A percentile compares a stretch with the other conserved stretches of the same genome.
These are phyloP conservation scores for Cardamine chenopodiifolia DNA, from an alignment of 345 rosid genomes.

Conservation along the genomic window DNA sequence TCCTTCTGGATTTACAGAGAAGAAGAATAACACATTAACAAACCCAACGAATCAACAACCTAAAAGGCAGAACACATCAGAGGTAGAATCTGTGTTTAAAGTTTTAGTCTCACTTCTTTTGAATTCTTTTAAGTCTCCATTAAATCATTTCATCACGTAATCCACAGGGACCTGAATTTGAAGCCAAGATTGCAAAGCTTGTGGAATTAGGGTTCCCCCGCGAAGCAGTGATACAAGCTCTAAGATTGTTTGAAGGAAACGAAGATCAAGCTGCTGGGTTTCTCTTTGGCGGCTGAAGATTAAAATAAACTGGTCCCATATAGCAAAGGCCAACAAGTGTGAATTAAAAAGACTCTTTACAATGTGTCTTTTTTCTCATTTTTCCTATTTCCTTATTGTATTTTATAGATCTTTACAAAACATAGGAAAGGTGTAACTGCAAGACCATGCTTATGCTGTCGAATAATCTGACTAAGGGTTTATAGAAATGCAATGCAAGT, in stretches of 20 bases:
- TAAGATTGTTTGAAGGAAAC: conserved; percentile 74
- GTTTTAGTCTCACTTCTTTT: not conserved
- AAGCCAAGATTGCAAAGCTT: conserved; percentile 88
- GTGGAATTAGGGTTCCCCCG: conserved; percentile 85
- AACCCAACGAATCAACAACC: conserved; percentile 57
- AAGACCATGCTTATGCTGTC: conserved; percentile 3
- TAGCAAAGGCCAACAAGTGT: conserved; percentile 29
- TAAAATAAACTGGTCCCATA: not conserved
- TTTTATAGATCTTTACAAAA: conserved; percentile 33
- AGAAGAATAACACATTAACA: conserved; percentile 43
- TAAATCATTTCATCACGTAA: conserved; percentile 3
- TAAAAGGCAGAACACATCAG: conserved; percentile 54
- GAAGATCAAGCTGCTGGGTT: conserved; percentile 98
- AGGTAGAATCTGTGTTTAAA: conserved; percentile 44
- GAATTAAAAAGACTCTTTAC: conserved; percentile 22
- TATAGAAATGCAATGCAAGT: conserved; percentile 4
- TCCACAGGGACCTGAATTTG: conserved; percentile 75
- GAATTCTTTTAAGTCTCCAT: not conserved
- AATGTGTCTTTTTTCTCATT: not conserved
- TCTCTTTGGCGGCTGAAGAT: conserved; percentile 79
- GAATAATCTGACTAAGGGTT: conserved; percentile 13
- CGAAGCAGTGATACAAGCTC: conserved; percentile 84
- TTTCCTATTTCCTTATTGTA: not conserved
- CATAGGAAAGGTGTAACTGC: conserved; percentile 26
- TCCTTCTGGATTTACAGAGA: conserved; percentile 51